Evolutionary conservation across 208 protist genomes (phyloP), one percentile per base, ranked within the genome.

Genomic region (Leishmania braziliensis): DNA sequence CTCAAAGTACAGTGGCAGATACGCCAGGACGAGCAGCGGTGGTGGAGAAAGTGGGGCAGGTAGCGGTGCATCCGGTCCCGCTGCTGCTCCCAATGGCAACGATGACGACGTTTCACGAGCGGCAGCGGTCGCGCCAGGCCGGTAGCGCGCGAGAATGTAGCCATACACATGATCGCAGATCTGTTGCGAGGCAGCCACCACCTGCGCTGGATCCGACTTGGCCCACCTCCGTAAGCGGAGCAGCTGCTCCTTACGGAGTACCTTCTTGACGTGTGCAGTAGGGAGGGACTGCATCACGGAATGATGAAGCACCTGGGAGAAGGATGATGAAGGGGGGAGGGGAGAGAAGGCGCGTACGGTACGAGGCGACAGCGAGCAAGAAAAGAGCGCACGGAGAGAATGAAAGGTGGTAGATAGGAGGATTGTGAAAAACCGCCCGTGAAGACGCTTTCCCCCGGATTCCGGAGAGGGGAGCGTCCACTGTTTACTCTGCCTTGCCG

Each of bases 1-100:
- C 73, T 97, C 94, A 70, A 94, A 97, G 78, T 87, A 95, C 5
- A 97, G 81, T 0, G 94, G 92, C 50, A 94, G 80, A 66, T 95
- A 96, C 3, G 85, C 86, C 65, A 91, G 91, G 5, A 96, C 46
- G 48, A 91, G 79, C 3, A 97, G 74, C 29, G 87, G 80, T 0
- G 74, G 53, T 33, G 75, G n/a, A 29, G 68, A 18, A 23, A 48
- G 72, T 6, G 0, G 26, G 6, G 50, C 29, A 29, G 20, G 68
- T 6, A 26, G 68, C 23, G 43, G 5, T 51, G 68, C 6, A 29
- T 33, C 68, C 68, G 3, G 68, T 20, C 39, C 12, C 20, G 9
- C 36, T 9, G 18, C 20, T 4, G 2, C 14, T 9, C 43, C 43
- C 20, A 48, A 48, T 9, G 14, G 5, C 8, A 9, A 48, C 68